These are phyloP conservation scores for Clitoria ternatea DNA, from an alignment of 306 rosid species.

Conservation along the genomic window DNA sequence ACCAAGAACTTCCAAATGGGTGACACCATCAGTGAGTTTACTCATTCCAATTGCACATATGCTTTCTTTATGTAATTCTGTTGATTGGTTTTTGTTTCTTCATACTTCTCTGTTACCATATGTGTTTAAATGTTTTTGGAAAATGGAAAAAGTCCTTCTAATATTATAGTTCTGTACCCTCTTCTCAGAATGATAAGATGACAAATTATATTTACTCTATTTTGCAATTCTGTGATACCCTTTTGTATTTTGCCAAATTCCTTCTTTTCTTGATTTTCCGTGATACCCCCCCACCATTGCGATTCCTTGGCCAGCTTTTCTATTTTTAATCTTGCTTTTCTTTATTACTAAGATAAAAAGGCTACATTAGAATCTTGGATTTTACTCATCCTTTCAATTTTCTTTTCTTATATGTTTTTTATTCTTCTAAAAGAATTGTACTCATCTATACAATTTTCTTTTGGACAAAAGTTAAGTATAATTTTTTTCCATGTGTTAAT, in stretches of 20 bases:
- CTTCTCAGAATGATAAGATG: background rate
- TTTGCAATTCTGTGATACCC: background rate
- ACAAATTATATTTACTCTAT: background rate
- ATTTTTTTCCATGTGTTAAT: too few species aligned
- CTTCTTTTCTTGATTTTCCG: background rate
- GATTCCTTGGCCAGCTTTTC: constrained; percentile 3
- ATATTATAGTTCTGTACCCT: background rate
- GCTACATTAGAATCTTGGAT: background rate
- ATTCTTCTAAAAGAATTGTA: background rate
- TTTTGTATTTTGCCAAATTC: too few species aligned
- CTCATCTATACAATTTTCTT: too few species aligned
- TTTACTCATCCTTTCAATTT: background rate
- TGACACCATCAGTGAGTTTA: constrained; percentile 69
- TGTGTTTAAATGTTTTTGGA: background rate
- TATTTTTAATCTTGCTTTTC: background rate
- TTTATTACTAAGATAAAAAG: background rate
- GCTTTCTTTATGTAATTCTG: background rate
- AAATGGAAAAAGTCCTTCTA: background rate
- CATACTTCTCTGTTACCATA: background rate
- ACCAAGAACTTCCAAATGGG: constrained; percentile 62
- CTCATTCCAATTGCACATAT: constrained; percentile 2
- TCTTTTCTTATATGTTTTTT: background rate
- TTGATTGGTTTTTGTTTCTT: background rate
- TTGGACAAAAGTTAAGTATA: too few species aligned
- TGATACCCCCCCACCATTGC: constrained; percentile 21